phyloP scores from a whole-genome alignment of 1,139 yeast genomes.

The Geotrichum phurueaensis region DNA sequence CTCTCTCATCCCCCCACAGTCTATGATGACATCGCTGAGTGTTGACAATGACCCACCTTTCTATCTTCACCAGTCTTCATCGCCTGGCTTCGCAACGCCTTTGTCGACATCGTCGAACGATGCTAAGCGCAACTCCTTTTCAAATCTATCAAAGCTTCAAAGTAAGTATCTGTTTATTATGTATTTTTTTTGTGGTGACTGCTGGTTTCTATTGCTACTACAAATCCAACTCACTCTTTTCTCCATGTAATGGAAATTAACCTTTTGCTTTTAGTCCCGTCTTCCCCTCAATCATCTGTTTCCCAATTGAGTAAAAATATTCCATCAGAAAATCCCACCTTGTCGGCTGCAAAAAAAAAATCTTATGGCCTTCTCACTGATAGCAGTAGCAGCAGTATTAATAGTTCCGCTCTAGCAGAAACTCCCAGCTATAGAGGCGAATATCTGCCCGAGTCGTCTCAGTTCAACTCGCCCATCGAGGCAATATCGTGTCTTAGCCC shows the following conservation, averaged over 20 bases:
- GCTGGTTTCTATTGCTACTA: neutral
- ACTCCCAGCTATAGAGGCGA: constrained; percentile 3
- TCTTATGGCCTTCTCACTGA: constrained; percentile 1
- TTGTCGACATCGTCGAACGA: neutral
- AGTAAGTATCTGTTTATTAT: constrained; percentile 1
- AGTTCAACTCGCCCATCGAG: neutral
- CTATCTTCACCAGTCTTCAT: neutral
- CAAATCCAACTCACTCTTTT: neutral
- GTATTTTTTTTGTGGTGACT: neutral
- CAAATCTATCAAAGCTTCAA: neutral
- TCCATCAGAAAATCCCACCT: neutral
- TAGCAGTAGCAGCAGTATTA: neutral
- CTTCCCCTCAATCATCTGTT: neutral
- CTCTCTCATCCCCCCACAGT: constrained; percentile 13
- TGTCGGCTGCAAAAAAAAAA: neutral
- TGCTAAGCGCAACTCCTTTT: neutral
- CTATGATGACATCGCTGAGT: constrained; percentile 8
- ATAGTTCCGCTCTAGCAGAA: neutral
- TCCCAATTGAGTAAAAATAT: constrained; percentile 4
- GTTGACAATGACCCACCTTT: neutral
- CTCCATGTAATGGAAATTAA: neutral
- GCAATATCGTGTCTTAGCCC: constrained; percentile 4
- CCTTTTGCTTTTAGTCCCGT: neutral
- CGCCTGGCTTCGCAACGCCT: neutral
- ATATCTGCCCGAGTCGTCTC: constrained; percentile 10